A percentile compares a stretch with the other conserved stretches of the same genome.
Evolutionary conservation across 352 stramenopile species (phyloP).

Genomic region (Globisporangium irregulare): DNA sequence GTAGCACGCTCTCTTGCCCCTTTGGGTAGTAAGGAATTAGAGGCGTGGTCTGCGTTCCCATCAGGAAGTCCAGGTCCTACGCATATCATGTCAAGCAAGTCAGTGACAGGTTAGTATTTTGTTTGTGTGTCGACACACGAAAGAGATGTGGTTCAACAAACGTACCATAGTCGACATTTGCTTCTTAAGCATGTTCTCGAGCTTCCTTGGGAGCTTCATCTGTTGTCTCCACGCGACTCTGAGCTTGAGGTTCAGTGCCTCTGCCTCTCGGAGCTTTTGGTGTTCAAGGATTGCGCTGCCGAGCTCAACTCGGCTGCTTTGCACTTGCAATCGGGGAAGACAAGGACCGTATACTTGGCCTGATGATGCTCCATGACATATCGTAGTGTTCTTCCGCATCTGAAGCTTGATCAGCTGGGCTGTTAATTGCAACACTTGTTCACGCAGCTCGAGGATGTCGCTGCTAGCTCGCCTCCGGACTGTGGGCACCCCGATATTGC

Average conservation of each 20-base stretch:
- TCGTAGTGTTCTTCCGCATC: not conserved
- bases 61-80: not conserved
- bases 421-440: conserved; percentile 5
- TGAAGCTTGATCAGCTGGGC: conserved; percentile 1
- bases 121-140: not conserved
- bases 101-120: not conserved
- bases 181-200: conserved; percentile 38
- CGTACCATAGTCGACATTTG: not conserved
- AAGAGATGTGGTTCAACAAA: not conserved
- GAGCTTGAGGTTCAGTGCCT: conserved; percentile 39
- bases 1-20: not conserved
- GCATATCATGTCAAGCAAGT: not conserved
- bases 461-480: not conserved
- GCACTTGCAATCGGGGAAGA: not conserved
- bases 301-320: conserved; percentile 25
- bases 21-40: not conserved
- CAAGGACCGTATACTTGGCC: not conserved
- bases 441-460: conserved; percentile 11
- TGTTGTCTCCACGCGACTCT: conserved; percentile 33
- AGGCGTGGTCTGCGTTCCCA: not conserved
- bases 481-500: not conserved
- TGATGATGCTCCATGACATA: no score
- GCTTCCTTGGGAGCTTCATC: conserved; percentile 34
- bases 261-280: conserved; percentile 28
- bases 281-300: conserved; percentile 34